Base-by-base conservation (phyloP, 805 yeast genomes). In the Saccharomycopsis lassenensis region DNA sequence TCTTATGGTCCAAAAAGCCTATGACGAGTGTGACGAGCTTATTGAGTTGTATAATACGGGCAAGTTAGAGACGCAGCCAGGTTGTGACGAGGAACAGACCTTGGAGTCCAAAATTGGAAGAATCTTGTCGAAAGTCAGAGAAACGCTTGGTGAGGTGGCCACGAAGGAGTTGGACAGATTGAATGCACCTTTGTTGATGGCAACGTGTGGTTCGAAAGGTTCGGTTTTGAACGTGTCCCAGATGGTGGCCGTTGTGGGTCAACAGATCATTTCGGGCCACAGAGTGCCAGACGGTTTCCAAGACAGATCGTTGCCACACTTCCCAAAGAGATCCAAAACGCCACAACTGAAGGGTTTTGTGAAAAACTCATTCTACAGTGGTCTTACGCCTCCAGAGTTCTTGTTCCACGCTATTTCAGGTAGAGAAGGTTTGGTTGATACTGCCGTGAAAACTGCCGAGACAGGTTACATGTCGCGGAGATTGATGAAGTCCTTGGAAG, bases 271-370 rank as follows among this genome's bases (percentile, higher is more conserved):
- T 49, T 78, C 95, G 3, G 99, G 99, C 59, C 83, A 85, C 56
- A 94, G 99, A 71, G 98, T 91, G 44, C 97, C 98, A 17, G 95
- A 91, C 67, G 99, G 99, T n/a, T 91, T 91, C 70, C 97, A 91
- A 59, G 97, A 91, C 62, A 77, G 99, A 60, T 85, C 98, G 0
- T 64, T 91, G 48, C 99, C 99, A 8, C 99, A 91, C 62, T 91
- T 91, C 65, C 76, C 84, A 32, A 91, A 93, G 60, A 82, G 82
- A 58, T 87, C 97, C 47, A 87, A 89, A 57, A 84, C 96, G 28
- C 98, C 98, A 1, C 95, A 89, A 46, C 84, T 95, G 5, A 91
- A 91, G 61, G 99, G 99, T 52, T 91, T 91, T 52, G 98, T 91
- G 17, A 71, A 95, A 58, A 89, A 93, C 57, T 89, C 97, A 11